These are phyloP conservation scores for Wallacemonas sp. DNA, from an alignment of 208 protist genomes.

Conservation along the genomic window DNA sequence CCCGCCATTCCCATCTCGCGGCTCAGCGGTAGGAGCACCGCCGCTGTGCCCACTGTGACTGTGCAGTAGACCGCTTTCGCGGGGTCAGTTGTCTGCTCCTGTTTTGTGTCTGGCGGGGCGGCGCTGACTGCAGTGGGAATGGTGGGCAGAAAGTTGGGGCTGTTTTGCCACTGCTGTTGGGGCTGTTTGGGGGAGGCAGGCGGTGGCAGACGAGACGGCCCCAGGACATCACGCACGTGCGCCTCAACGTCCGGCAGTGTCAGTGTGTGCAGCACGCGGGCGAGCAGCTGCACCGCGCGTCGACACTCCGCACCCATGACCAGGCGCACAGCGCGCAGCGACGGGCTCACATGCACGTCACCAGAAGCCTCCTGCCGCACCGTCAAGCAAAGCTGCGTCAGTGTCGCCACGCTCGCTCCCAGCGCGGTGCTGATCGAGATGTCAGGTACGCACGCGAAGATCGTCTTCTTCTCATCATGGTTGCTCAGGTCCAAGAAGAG, in stretches of 20 bases:
- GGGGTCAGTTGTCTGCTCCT: too few species aligned
- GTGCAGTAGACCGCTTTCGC: background rate
- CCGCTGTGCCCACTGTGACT: background rate
- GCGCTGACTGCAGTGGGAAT: too few species aligned
- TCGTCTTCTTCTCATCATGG: background rate
- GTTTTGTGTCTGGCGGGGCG: too few species aligned
- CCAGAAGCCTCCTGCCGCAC: background rate
- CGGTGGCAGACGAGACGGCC: too few species aligned
- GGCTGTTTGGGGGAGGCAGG: too few species aligned
- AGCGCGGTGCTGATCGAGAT: conserved; percentile 13
- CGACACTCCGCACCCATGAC: conserved; percentile 8
- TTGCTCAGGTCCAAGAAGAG: conserved; percentile 16
- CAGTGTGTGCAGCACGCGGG: conserved; percentile 5
- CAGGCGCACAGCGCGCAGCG: background rate
- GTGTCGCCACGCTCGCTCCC: conserved; percentile 5
- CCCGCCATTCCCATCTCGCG: conserved; percentile 3
- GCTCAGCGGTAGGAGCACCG: conserved; percentile 6
- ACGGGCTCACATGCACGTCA: background rate
- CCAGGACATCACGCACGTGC: background rate
- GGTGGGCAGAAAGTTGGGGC: too few species aligned
- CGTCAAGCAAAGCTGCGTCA: conserved; percentile 4
- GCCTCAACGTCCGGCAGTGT: background rate
- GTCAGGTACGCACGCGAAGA: conserved; percentile 8
- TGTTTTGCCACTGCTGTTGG: too few species aligned
- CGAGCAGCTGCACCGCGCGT: background rate